Evolutionary conservation across 2,329 filamentous ascomycete genomes (phyloP).

Genomic region (Colletotrichum neosansevieriae): DNA sequence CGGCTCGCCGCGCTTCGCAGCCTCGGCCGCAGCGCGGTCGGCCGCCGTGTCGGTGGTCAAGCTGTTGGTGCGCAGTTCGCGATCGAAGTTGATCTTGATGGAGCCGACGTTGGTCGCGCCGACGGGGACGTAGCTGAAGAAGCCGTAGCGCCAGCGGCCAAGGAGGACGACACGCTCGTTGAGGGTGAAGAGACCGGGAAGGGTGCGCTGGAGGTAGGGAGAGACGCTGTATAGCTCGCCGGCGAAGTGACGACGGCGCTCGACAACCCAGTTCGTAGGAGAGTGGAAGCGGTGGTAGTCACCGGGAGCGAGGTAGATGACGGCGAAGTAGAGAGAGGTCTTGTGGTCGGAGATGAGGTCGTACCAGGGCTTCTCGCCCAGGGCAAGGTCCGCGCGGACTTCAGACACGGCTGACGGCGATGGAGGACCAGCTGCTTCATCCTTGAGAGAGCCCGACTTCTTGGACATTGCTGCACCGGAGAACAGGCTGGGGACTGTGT

Average conservation of each 20-base stretch:
- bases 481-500: slow-evolving; percentile 88
- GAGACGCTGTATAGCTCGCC: slow-evolving; percentile 96
- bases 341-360: slow-evolving; percentile 72
- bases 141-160: slow-evolving; percentile 95
- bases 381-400: slow-evolving; percentile 85
- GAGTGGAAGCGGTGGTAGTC: slow-evolving; percentile 99
- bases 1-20: slow-evolving; percentile 79
- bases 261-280: slow-evolving; percentile 93
- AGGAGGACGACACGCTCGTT: slow-evolving; percentile 96
- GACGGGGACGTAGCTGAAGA: slow-evolving; percentile 96
- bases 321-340: slow-evolving; percentile 89
- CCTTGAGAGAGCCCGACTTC: slow-evolving; percentile 67
- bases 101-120: slow-evolving; percentile 97
- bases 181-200: slow-evolving; percentile 94
- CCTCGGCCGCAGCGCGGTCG: slow-evolving; percentile 85
- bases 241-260: slow-evolving; percentile 95
- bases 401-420: slow-evolving; percentile 81
- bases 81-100: slow-evolving; percentile 97
- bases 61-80: slow-evolving; percentile 92
- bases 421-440: slow-evolving; percentile 76
- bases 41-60: slow-evolving; percentile 93
- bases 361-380: slow-evolving; percentile 78
- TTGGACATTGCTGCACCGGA: slow-evolving; percentile 72
- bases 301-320: slow-evolving; percentile 95
- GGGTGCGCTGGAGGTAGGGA: slow-evolving; percentile 90